Evolutionary conservation across 768 basidiomycete species (phyloP), one percentile per base, ranked within the genome.

Genomic region (Trametes cinnabarina): DNA sequence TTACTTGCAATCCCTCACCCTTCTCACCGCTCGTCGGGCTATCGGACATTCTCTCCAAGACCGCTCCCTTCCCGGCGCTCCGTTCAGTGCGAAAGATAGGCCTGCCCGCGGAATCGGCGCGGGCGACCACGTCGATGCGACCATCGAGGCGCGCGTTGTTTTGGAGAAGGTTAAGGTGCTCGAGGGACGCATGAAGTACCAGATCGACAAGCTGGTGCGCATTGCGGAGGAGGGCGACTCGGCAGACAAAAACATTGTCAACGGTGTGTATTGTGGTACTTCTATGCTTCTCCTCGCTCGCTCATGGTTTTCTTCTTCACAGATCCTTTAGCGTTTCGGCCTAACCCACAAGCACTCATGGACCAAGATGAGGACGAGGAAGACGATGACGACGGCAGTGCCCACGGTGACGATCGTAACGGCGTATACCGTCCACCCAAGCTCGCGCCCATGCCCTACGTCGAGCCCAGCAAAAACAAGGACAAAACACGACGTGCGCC

Each of bases 261-360:
- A 92, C 60, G 93, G 92, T 91, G 65, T 57, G 79, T 63, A 22
- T 46, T 47, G 7, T n/a, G 53, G 22, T 42, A 14, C 15, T n/a
- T 43, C 12, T 40, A 34, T 15, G 11, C 40, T 17, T 17, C 3
- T 22, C 20, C 17, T 11, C 30, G 37, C 14, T 11, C 39, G 7
- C 42, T 58, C 19, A 28, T 39, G 12, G 11, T 19, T 25, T 20
- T 26, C 30, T 46, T 32, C 50, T 34, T 10, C 55, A 48, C 69
- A 96, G 96, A 98, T 70, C 94, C 92, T 2, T 78, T 99, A 28
- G 87, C 89, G 3, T 99, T 96, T 81, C 83, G 87, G 42, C 94
- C 96, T 4, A 97, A 98, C 67, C 92, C 92, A 12, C 75, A 83
- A 57, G 88, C 88, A 40, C 77, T 98, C 39, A 68, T 85, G 59